Evolutionary conservation across 352 stramenopile species (phyloP), one percentile per base, ranked within the genome.

Genomic region (Phytophthora palmivora): DNA sequence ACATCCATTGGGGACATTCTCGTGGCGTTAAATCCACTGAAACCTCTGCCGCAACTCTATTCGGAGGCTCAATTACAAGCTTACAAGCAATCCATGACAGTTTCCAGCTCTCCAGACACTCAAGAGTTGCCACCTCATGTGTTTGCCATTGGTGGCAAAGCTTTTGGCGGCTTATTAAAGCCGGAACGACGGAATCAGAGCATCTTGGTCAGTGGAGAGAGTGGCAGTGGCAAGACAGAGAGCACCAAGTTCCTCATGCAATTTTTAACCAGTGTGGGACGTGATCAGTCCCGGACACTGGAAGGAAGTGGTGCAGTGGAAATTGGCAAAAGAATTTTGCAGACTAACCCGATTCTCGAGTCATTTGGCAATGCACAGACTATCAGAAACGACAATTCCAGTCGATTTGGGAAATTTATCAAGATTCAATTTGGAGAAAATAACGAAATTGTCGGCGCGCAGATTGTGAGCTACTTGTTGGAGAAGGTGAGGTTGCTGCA

Each of bases 321-420:
- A 63, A 93, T 96, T 49, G 85, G 87, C 11, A 77, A 79, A 21
- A 84, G 94, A 43, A 97, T 98, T 21, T 63, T 98, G 22, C 95
- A 98, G 77, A 98, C 92, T 8, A 99, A 99, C 61, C 97, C 97
- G 24, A 98, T 99, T 59, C 74, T 99, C 15, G 97, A 99, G 74
- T 96, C 89, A 22, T 99, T 99, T 74, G 97, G 97, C 33, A 99
- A 99, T 63, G 97, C 97, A 1, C 88, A 96, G 58, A 99, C 97
- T 3, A 93, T 98, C 28, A 78, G 96, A 32, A 99, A 99, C 69
- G 96, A 99, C 74, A 99, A 99, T 74, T 97, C 78, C 12, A 95
- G 78, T 76, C 87, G 95, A 41, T 98, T 98, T 70, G 95, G 95
- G 53, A 98, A 98, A 72, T 98, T 97, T 59, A 98, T 98, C 73